Evolutionary conservation across 1,284 basidiomycete genomes (phyloP), one percentile per base, ranked within the genome.

Genomic region (Trichosporon faecale): DNA sequence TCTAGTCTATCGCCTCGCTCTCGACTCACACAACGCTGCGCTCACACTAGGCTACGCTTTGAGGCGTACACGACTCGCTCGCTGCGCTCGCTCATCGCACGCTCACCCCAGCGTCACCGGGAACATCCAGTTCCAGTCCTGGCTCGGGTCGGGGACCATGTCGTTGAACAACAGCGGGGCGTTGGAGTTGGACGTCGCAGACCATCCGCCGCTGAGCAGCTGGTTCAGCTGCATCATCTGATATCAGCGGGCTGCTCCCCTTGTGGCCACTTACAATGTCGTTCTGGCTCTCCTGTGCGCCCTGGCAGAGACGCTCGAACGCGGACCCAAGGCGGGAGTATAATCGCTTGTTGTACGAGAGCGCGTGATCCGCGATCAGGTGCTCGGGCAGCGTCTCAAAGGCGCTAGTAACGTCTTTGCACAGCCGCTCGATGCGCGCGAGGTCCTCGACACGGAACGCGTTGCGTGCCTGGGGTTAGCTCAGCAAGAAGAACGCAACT

Each of bases 191-290:
- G 57, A 18, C 29, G 57, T 33, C 29, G 57, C 57, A 29, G 27
- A 33, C 57, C 57, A 61, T 6, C 57, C 57, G 29, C 57, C 57
- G 9, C 29, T 33, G 1, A 61, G 29, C 16, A 61, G 29, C 57
- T 61, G 57, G 29, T 61, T 61, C 29, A 61, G 57, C 29, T 61
- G 57, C 27, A 61, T 29, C 57, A 61, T 61, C 71, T 77, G 5
- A 72, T 11, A 29, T 61, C 27, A 61, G 57, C 57, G 16, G 9
- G 25, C 27, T 37, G 14, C 11, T 9, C 14, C 11, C 14, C 11
- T 4, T 11, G 55, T 9, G 31, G 21, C 12, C 5, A 64, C 63
- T 64, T 18, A 64, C 63, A 16, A 64, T 37, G 12, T 37, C 63
- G 35, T 64, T 37, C 35, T 64, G 63, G 35, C 14, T 44, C 35